Evolutionary conservation across 2,329 filamentous ascomycete genomes (phyloP).

Genomic region (Aspergillus candidus): DNA sequence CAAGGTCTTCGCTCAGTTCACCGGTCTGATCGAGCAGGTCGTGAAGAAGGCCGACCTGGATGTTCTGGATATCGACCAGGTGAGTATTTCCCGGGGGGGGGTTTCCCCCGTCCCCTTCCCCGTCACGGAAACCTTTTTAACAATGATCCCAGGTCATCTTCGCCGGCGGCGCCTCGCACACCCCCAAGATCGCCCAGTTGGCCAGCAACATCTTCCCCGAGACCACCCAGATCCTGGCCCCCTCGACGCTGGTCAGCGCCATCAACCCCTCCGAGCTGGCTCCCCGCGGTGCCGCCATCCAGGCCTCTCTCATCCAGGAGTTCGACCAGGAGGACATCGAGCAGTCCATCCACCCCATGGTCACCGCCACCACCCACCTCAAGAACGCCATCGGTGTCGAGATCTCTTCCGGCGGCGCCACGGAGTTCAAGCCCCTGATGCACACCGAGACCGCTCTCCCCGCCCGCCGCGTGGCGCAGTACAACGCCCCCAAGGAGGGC

Average conservation of each 20-base stretch:
- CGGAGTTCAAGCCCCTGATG: constrained; percentile 74
- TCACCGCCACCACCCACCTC: constrained; percentile 89
- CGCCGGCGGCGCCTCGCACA: constrained; percentile 86
- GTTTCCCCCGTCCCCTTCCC: neutral
- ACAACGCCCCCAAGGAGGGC: constrained; percentile 68
- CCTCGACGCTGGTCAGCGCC: constrained; percentile 67
- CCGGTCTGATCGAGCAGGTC: constrained; percentile 72
- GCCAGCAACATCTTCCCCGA: constrained; percentile 74
- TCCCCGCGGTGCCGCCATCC: constrained; percentile 86
- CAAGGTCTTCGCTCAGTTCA: constrained; percentile 85
- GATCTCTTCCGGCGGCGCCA: constrained; percentile 54
- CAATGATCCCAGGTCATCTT: constrained; percentile 62
- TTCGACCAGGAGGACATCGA: constrained; percentile 92
- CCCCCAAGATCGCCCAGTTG: constrained; percentile 82
- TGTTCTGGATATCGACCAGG: constrained; percentile 84
- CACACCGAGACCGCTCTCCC: constrained; percentile 83
- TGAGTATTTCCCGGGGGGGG: constrained; percentile 14
- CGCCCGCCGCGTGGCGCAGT: constrained; percentile 74
- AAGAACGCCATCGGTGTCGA: constrained; percentile 83
- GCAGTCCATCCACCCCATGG: constrained; percentile 90
- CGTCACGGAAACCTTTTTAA: neutral
- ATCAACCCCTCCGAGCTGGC: constrained; percentile 92
- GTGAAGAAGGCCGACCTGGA: constrained; percentile 91
- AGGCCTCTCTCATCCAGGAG: constrained; percentile 88
- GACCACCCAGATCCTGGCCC: constrained; percentile 71